These are phyloP conservation scores for Hericium erinaceus DNA, from an alignment of 768 basidiomycete species.

Conservation along the genomic window DNA sequence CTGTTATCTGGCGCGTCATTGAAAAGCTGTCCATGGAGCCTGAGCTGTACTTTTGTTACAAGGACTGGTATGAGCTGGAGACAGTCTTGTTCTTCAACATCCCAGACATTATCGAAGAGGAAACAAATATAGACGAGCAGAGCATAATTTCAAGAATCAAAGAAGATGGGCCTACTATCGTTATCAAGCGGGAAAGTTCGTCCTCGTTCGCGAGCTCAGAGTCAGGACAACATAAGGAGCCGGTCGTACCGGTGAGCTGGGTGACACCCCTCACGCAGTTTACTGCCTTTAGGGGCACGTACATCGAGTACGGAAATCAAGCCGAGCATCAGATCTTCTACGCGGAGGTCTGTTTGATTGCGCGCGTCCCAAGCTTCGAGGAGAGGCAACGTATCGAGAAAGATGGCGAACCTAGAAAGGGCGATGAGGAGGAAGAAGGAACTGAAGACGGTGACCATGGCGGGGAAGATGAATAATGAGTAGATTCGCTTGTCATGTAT, in stretches of 20 bases:
- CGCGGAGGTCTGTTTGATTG: conserved; percentile 17
- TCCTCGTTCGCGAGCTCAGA: not conserved
- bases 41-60: not conserved
- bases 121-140: not conserved
- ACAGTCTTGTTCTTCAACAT: not conserved
- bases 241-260: too few relatives aligned
- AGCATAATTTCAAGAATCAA: not conserved
- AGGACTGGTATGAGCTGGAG: not conserved
- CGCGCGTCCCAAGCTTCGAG: conserved; percentile 14
- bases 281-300: not conserved
- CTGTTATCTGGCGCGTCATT: conserved; percentile 14
- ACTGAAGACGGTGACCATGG: too few relatives aligned
- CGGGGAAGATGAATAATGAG: too few relatives aligned
- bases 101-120: not conserved
- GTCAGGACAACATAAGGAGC: not conserved
- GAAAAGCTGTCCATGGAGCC: conserved; percentile 9
- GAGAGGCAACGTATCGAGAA: too few relatives aligned
- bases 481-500: too few relatives aligned
- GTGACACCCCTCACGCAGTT: not conserved
- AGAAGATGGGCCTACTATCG: not conserved
- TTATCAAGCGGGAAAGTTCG: not conserved
- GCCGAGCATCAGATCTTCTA: conserved; percentile 9
- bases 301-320: conserved; percentile 16
- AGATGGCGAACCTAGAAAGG: too few relatives aligned
- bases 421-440: too few relatives aligned